Conservation (phyloP, 2,329 filamentous ascomycete species). For the Neofusicoccum laricinum region DNA sequence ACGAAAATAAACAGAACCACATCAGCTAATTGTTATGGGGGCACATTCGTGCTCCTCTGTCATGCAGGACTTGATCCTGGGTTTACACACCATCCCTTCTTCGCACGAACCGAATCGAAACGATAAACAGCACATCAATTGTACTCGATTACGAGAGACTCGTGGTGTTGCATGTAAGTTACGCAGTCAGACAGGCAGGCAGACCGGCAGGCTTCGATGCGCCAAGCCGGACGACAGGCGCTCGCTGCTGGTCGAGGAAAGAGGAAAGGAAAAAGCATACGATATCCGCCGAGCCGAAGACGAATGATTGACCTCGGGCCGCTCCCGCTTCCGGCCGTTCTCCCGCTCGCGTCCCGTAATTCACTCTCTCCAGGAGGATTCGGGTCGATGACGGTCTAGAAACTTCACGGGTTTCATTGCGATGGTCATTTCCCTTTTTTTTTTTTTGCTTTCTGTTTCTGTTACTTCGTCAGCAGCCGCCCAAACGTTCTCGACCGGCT, state of each 20-base stretch:
- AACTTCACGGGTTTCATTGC: too few relatives aligned
- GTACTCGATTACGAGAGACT: not conserved
- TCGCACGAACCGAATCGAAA: not conserved
- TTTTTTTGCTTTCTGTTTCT: too few relatives aligned
- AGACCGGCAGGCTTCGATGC: too few relatives aligned
- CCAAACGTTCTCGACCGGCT: too few relatives aligned
- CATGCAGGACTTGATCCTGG: conserved; percentile 13
- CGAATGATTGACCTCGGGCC: not conserved
- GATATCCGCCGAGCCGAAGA: not conserved
- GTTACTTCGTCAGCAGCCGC: too few relatives aligned
- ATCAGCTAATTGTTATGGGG: not conserved
- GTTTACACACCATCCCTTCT: not conserved
- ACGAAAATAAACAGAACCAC: not conserved
- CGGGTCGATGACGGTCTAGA: too few relatives aligned
- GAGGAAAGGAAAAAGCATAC: not conserved
- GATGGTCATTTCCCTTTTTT: too few relatives aligned
- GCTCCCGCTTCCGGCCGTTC: not conserved
- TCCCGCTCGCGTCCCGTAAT: too few relatives aligned
- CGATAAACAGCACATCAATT: not conserved
- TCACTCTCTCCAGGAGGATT: too few relatives aligned
- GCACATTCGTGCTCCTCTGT: not conserved
- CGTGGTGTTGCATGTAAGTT: too few relatives aligned
- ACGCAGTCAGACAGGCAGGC: too few relatives aligned
- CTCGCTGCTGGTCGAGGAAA: not conserved
- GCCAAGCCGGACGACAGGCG: too few relatives aligned